A percentile compares a stretch with the other conserved stretches of the same genome.
phyloP scores from a whole-genome alignment of 208 protist genomes.

The Strigomonas culicis region DNA sequence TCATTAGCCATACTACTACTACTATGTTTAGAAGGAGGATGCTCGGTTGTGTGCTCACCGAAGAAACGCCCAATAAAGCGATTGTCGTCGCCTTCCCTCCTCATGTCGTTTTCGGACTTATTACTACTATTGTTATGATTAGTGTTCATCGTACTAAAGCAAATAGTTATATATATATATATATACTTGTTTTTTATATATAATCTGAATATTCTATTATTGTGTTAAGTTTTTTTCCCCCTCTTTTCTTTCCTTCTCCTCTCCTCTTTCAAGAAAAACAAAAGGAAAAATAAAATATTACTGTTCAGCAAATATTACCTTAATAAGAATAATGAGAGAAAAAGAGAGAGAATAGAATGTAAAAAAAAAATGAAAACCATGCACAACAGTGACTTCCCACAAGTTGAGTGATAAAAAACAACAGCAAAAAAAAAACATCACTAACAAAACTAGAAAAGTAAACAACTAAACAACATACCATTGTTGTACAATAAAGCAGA shows the following conservation, averaged over 20 bases:
- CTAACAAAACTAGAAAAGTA: too few species aligned
- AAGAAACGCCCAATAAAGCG: too few species aligned
- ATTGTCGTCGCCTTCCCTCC: too few species aligned
- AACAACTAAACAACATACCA: too few species aligned
- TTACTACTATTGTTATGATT: slow-evolving; percentile 2
- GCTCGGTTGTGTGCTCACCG: background rate
- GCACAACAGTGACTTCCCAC: background rate
- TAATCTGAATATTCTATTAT: background rate
- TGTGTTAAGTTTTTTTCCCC: background rate
- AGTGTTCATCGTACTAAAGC: background rate
- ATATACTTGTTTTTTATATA: background rate
- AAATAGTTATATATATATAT: background rate
- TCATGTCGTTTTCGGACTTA: too few species aligned
- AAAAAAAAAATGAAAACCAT: slow-evolving; percentile 3
- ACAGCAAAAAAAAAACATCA: too few species aligned
- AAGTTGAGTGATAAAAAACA: background rate
- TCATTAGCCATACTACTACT: slow-evolving; percentile 2
- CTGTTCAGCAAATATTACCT: background rate
- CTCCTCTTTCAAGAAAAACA: slow-evolving; percentile 3
- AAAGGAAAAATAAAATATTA: background rate
- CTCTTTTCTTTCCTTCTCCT: background rate
- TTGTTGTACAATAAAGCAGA: too few species aligned
- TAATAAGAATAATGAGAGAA: background rate
- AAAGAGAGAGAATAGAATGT: background rate
- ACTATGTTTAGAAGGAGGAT: background rate